phyloP scores from a whole-genome alignment of 2,329 filamentous ascomycete species.

The Colletotrichum lentis region DNA sequence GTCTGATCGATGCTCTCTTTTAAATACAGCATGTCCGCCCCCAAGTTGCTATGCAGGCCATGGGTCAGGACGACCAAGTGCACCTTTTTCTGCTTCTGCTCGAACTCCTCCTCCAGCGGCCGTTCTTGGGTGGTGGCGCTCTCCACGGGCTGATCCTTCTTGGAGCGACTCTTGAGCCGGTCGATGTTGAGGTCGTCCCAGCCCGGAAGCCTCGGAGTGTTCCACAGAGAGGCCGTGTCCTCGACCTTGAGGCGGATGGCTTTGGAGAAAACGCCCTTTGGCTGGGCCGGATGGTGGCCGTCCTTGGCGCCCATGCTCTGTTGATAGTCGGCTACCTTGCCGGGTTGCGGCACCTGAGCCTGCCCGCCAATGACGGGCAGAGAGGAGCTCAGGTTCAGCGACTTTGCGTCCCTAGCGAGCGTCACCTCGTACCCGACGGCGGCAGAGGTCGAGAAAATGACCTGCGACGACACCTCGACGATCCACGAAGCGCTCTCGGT shows the following conservation, averaged over 20 bases:
- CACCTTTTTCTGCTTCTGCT: conserved; percentile 75
- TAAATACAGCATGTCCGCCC: conserved; percentile 94
- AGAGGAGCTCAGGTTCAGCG: conserved; percentile 69
- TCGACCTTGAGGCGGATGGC: conserved; percentile 82
- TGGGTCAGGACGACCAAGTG: conserved; percentile 94
- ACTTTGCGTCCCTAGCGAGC: conserved; percentile 85
- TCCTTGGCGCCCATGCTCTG: conserved; percentile 66
- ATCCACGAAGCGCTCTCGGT: conserved; percentile 79
- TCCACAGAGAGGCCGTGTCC: conserved; percentile 90
- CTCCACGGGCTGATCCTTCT: conserved; percentile 46
- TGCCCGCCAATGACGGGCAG: conserved; percentile 55
- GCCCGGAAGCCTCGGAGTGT: conserved; percentile 82
- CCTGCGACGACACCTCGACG: conserved; percentile 89
- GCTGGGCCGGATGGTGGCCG: conserved; percentile 68
- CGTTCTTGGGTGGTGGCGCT: conserved; percentile 46
- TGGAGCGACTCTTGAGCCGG: conserved; percentile 39
- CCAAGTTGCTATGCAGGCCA: conserved; percentile 93
- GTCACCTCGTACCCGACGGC: conserved; percentile 88
- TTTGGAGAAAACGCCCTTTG: conserved; percentile 82
- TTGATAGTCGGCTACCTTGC: conserved; percentile 79
- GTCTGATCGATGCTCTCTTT: conserved; percentile 96
- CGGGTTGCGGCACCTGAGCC: conserved; percentile 66
- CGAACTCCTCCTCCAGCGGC: conserved; percentile 41
- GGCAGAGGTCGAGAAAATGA: conserved; percentile 90
- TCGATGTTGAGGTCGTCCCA: conserved; percentile 59